Evolutionary conservation across 257 asterid genomes (phyloP), one percentile per base, ranked within the genome.

Genomic region (Rubia yunnanensis): DNA sequence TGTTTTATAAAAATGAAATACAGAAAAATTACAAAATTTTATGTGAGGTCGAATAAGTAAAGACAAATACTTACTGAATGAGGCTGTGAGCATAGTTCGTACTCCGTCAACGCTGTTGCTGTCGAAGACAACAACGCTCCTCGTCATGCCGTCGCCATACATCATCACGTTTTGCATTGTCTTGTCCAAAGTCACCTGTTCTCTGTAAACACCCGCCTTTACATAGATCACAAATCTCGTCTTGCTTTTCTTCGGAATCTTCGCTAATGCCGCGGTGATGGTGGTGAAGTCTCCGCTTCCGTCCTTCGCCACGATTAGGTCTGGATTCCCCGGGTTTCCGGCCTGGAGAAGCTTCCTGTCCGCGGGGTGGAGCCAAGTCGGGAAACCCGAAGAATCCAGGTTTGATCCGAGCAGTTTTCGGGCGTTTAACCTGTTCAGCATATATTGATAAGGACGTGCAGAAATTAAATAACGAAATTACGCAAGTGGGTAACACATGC

Each of bases 231-330:
- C 78, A 56, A 81, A 86, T 35, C 96, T 72, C 71, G 32, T 46
- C 30, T 69, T 82, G 7, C 96, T 86, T 77, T 49, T 83, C 70
- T 58, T 74, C 69, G 98, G 98, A 14, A 95, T 96, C 10, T 84
- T 89, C 18, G 85, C 89, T 60, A 91, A 94, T 2, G 98, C 98
- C 53, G 82, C 94, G 38, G 87, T 20, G 30, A 91, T 82, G 0
- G 95, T 88, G 72, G 73, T 76, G 75, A 60, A 81, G 70, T 91
- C 24, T 1, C 98, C 98, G 3, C 88, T 86, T 0, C 98, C 98
- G 57, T 91, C 98, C 10, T 91, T 88, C 14, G 98, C 98, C 71
- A 91, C 98, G 53, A 79, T 83, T 56, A 77, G 94, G 60, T 91
- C 39, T 0, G 96, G 80, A 4, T 67, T 78, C 65, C 85, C 89